Evolutionary conservation across 331 rosid species (phyloP).

Genomic region (Erythrophleum ivorense): DNA sequence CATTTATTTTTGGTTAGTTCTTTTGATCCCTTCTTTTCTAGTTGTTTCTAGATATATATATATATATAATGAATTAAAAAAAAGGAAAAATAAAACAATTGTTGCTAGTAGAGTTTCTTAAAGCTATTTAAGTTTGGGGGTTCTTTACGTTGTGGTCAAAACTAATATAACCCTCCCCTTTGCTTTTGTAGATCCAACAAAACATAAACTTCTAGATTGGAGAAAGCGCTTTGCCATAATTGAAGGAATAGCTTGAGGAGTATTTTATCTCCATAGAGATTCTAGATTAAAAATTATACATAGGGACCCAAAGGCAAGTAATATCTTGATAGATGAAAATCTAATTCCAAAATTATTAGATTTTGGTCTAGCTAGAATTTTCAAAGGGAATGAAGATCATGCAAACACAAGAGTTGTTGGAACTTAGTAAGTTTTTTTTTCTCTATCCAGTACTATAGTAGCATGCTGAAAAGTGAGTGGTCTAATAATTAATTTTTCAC

Average conservation of each 20-base stretch:
- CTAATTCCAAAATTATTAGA: conserved; percentile 40
- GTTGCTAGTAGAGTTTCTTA: background rate
- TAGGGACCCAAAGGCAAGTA: conserved; percentile 18
- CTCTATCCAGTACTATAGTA: background rate
- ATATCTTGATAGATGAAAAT: conserved; percentile 33
- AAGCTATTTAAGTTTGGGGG: background rate
- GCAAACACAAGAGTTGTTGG: conserved; percentile 34
- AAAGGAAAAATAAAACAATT: no score
- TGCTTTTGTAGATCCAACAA: background rate
- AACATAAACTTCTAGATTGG: conserved; percentile 19
- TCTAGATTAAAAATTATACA: conserved; percentile 8
- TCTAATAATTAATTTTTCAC: background rate
- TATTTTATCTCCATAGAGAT: conserved; percentile 3
- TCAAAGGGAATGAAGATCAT: conserved; percentile 9
- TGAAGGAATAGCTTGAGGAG: background rate
- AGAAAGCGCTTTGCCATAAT: background rate
- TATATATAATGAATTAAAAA: no score
- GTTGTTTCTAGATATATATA: no score
- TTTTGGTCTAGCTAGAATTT: conserved; percentile 39
- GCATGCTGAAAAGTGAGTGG: background rate
- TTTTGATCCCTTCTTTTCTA: no score
- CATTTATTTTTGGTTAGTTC: conserved; percentile 20
- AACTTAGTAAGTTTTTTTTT: conserved; percentile 35
- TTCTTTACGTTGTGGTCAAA: background rate
- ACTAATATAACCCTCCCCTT: background rate